Evolutionary conservation across 148 eudicot genomes (phyloP).

Genomic region (Fallopia convolvulus): DNA sequence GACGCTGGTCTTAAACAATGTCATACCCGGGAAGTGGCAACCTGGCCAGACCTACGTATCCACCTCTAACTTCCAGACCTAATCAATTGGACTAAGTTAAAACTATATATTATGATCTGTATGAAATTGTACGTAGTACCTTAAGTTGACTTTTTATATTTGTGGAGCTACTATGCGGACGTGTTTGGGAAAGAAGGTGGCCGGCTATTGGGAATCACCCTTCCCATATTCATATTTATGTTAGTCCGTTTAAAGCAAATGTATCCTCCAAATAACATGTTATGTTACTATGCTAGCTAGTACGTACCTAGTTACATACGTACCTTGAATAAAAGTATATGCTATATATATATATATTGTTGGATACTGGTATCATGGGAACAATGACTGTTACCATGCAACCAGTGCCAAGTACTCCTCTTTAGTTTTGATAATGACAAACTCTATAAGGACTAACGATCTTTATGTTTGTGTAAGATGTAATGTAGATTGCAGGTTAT

Average conservation of each 20-base stretch:
- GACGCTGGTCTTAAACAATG: conserved; percentile 32
- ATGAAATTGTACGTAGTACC: neutral
- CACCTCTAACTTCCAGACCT: conserved; percentile 35
- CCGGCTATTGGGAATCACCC: neutral
- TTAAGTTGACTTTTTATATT: neutral
- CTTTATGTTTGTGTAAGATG: no score
- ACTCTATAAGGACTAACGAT: no score
- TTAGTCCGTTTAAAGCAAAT: neutral
- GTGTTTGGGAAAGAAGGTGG: conserved; percentile 4
- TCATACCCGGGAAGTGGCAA: conserved; percentile 45
- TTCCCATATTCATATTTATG: neutral
- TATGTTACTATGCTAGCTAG: neutral
- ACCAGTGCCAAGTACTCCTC: no score
- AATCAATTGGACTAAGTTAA: neutral
- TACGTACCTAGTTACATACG: neutral
- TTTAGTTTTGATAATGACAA: no score
- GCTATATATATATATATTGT: neutral
- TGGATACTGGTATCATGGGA: no score
- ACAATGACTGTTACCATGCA: no score
- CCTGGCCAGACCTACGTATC: conserved; percentile 56
- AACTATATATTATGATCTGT: neutral
- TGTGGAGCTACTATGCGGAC: neutral
- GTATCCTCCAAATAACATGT: neutral
- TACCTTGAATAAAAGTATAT: neutral
- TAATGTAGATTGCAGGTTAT: no score